These are phyloP conservation scores for Nitzschia palea DNA, from an alignment of 108 stramenopile species.

Conservation along the genomic window DNA sequence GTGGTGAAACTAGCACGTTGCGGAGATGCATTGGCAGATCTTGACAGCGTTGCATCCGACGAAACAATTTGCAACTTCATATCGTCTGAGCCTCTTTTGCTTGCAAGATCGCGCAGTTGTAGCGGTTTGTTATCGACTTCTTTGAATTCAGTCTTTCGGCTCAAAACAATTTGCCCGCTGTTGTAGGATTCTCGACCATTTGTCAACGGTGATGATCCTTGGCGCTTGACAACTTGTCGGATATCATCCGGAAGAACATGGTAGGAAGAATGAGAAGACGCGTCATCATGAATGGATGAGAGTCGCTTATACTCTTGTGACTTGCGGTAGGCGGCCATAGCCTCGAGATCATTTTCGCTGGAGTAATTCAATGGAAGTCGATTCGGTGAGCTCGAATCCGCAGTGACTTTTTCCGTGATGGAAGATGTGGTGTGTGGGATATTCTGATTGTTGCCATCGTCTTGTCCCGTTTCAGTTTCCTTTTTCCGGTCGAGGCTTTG, in stretches of 20 bases:
- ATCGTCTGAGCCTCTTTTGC: not conserved
- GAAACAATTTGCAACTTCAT: not conserved
- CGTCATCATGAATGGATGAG: slow-evolving; percentile 12
- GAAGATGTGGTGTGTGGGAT: not conserved
- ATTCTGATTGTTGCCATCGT: no score
- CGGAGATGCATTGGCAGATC: slow-evolving; percentile 8
- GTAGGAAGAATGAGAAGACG: slow-evolving; percentile 43
- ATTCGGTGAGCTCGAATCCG: not conserved
- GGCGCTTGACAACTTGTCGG: slow-evolving; percentile 32
- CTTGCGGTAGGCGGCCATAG: slow-evolving; percentile 42
- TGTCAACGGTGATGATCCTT: slow-evolving; percentile 9
- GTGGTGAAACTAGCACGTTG: not conserved
- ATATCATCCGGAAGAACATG: slow-evolving; percentile 38
- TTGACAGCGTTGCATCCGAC: not conserved
- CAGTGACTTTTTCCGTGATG: no score
- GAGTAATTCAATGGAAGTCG: not conserved
- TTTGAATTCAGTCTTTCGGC: not conserved
- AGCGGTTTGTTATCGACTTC: not conserved
- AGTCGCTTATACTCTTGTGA: slow-evolving; percentile 27
- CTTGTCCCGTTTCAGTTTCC: not conserved
- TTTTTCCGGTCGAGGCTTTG: slow-evolving; percentile 8
- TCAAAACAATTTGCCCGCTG: not conserved
- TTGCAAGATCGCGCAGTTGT: not conserved
- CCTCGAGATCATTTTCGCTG: slow-evolving; percentile 15
- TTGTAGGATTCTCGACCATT: not conserved